Percentiles rank a stretch among this genome's conserved stretches.
phyloP scores from a whole-genome alignment of 2,329 filamentous ascomycete species.

The Fusarium musae region DNA sequence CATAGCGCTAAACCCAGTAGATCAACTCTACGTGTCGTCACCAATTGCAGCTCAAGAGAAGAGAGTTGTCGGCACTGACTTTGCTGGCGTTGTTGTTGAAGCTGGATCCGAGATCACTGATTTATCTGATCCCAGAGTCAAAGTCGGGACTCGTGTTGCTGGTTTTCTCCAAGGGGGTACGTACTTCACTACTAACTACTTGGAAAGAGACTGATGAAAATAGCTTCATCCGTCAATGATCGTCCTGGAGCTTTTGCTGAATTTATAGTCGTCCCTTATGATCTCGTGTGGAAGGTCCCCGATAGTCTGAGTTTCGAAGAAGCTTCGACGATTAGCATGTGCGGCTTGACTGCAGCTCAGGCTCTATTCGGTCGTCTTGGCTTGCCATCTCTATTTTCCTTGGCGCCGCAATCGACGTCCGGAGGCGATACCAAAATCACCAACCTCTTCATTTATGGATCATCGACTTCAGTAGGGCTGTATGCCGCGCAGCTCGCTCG shows the following conservation, averaged over 20 bases:
- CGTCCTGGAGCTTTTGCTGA: conserved; percentile 59
- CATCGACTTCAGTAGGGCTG: conserved; percentile 49
- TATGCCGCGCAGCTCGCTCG: conserved; percentile 48
- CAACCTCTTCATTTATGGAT: conserved; percentile 48
- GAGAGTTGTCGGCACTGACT: conserved; percentile 54
- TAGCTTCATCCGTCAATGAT: conserved; percentile 54
- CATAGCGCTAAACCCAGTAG: conserved; percentile 45
- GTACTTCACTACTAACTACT: fast-evolving
- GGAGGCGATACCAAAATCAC: not conserved
- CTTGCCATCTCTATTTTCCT: conserved; percentile 21
- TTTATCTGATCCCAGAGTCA: conserved; percentile 20
- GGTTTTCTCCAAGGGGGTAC: conserved; percentile 56
- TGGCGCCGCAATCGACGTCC: fast-evolving
- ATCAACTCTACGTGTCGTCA: conserved; percentile 49
- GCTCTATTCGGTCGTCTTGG: conserved; percentile 52
- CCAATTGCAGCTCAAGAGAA: conserved; percentile 47
- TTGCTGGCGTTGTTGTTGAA: conserved; percentile 50
- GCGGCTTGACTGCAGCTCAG: conserved; percentile 57
- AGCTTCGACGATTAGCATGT: conserved; percentile 55
- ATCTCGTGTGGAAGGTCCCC: conserved; percentile 53
- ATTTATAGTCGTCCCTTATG: conserved; percentile 48
- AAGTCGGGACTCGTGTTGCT: conserved; percentile 49
- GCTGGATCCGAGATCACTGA: conserved; percentile 22
- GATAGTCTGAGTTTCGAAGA: conserved; percentile 47
- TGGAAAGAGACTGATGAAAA: fast-evolving